Percentiles rank a stretch among this genome's conserved stretches.
phyloP scores from a whole-genome alignment of 2,329 filamentous ascomycete genomes.

The Pseudophaeomoniella oleicola region DNA sequence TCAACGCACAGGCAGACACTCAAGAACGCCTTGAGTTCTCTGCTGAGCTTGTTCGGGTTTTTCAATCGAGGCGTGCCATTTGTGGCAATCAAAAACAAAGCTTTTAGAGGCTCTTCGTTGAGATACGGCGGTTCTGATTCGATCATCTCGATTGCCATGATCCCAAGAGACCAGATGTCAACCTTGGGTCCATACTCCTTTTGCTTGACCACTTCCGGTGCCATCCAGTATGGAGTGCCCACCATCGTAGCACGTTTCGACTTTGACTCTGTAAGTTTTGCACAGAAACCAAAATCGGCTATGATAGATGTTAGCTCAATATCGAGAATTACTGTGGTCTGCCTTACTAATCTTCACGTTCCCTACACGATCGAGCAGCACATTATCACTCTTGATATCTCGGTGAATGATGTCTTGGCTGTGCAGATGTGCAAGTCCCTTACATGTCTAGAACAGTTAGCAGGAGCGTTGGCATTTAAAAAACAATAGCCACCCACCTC shows the following conservation, averaged over 20 bases:
- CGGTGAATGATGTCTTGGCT: conserved; percentile 94
- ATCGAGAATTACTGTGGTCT: neutral
- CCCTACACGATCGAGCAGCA: conserved; percentile 81
- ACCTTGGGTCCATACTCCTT: conserved; percentile 98
- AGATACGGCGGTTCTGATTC: conserved; percentile 96
- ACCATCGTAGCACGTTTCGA: conserved; percentile 98
- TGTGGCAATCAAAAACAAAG: conserved; percentile 91
- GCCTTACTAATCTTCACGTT: conserved; percentile 93
- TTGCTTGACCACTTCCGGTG: conserved; percentile 96
- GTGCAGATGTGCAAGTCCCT: conserved; percentile 85
- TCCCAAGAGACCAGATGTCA: conserved; percentile 96
- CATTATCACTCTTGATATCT: conserved; percentile 99
- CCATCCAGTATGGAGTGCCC: conserved; percentile 99
- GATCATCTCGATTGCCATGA: conserved; percentile 99
- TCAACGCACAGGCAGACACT: conserved; percentile 94
- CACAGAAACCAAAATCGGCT: conserved; percentile 99
- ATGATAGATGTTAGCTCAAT: conserved; percentile 14
- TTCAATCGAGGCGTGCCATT: conserved; percentile 94
- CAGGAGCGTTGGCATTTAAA: neutral
- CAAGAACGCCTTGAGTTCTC: conserved; percentile 94
- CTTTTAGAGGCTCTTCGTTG: conserved; percentile 95
- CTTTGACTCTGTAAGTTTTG: conserved; percentile 92
- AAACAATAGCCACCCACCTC: conserved; percentile 50
- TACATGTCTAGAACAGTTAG: conserved; percentile 59
- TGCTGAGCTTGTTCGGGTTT: conserved; percentile 95